Conservation (phyloP, 352 stramenopile species). For the Globisporangium spiculum region DNA sequence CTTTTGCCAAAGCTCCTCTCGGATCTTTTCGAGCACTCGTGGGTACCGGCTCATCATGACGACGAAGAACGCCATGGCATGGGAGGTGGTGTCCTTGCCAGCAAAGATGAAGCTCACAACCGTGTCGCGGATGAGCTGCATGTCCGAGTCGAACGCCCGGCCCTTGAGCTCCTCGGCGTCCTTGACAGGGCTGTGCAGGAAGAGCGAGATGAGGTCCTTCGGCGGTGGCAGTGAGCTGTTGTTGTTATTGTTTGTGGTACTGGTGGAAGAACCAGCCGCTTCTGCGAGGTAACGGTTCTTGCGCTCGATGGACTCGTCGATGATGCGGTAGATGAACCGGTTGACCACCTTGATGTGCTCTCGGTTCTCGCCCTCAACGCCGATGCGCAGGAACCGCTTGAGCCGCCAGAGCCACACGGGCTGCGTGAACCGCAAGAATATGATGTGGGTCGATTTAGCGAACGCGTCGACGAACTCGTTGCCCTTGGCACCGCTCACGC, state of each 20-base stretch:
- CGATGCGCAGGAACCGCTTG: constrained; percentile 35
- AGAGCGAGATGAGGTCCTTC: constrained; percentile 47
- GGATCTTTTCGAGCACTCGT: constrained; percentile 37
- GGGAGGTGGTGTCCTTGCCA: constrained; percentile 71
- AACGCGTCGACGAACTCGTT: constrained; percentile 6
- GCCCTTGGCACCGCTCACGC: not conserved
- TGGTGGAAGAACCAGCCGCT: too few species aligned
- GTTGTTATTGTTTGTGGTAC: too few species aligned
- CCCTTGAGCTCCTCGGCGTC: constrained; percentile 22
- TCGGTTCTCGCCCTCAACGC: constrained; percentile 29
- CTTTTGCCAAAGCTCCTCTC: constrained; percentile 36
- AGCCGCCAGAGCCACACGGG: constrained; percentile 50
- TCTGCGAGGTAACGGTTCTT: not conserved
- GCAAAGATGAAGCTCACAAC: constrained; percentile 78
- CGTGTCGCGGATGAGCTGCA: constrained; percentile 46
- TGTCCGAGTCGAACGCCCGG: constrained; percentile 3
- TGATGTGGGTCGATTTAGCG: constrained; percentile 17
- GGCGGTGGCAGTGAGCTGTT: not conserved
- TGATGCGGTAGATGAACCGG: constrained; percentile 21
- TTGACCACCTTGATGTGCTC: constrained; percentile 36
- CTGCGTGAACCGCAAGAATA: constrained; percentile 37
- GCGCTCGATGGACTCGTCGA: constrained; percentile 1
- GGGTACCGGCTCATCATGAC: constrained; percentile 77
- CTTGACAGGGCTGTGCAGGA: constrained; percentile 18
- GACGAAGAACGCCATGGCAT: constrained; percentile 67